Evolutionary conservation across 768 basidiomycete species (phyloP), one percentile per base, ranked within the genome.

Genomic region (Agrocybe praecox): DNA sequence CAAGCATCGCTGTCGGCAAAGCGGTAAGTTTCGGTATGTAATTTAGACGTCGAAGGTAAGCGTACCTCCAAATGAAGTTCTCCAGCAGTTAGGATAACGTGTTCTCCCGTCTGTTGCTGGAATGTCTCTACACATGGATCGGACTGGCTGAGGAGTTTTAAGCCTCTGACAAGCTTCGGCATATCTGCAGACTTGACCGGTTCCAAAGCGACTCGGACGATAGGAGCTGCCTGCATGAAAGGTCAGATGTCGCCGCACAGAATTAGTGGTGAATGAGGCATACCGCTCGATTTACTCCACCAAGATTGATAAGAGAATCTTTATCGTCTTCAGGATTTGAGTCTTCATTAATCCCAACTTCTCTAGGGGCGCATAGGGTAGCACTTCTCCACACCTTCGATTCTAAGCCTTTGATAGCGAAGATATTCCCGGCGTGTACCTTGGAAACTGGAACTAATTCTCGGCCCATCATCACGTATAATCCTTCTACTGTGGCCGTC

Each of bases 121-220:
- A 98, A 95, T 0, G 92, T 96, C 68, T 98, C 94, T 4, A 96
- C 96, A 61, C 95, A 98, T 1, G 97, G 96, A 74, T 98, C 97
- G 4, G 95, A 89, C 68, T 98, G 96, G 62, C 89, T 90, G 32
- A 99, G 84, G 12, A 98, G 77, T 61, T 90, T 91, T 53, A 99
- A 76, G 1, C 97, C 97, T 34, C 80, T 81, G 45, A 98, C 81
- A 21, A 99, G 79, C 68, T 92, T 94, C 1, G 86, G 88, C 86
- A 98, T 90, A 67, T 98, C 94, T 7, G 86, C 86, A 15, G 88
- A 92, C 40, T 82, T 77, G 24, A 76, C 78, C 0, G 97, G 94
- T 66, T 98, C 97, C 43, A 99, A 73, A 0, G 97, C 97, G 22
- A 99, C 93, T 52, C 96, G 87, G 14, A 99, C 93, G 61, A 99